Conservation (phyloP, 192 early-diverging fungal species). For the Geranomyces variabilis region DNA sequence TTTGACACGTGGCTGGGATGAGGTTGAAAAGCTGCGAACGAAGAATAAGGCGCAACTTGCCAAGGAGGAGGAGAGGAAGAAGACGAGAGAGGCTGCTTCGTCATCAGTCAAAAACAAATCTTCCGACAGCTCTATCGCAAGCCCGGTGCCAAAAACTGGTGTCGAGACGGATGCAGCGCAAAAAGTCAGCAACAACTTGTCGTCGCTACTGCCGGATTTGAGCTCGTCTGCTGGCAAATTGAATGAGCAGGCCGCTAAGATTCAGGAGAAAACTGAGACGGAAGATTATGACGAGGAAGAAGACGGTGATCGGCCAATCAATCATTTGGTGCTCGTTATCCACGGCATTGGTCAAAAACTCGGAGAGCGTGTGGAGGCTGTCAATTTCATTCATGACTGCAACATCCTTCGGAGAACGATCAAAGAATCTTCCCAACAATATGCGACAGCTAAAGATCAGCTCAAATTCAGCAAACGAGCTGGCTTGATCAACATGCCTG, state of each 20-base stretch:
- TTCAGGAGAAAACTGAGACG: conserved; percentile 44
- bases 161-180: conserved; percentile 38
- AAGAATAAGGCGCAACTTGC: conserved; percentile 35
- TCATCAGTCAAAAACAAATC: conserved; percentile 33
- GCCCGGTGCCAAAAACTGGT: conserved; percentile 4
- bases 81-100: conserved; percentile 29
- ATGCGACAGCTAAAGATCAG: conserved; percentile 38
- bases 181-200: conserved; percentile 23
- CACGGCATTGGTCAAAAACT: conserved; percentile 90
- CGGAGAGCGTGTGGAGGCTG: conserved; percentile 66
- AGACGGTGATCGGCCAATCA: conserved; percentile 67
- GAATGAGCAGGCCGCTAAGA: conserved; percentile 53
- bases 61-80: conserved; percentile 45
- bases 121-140: conserved; percentile 3
- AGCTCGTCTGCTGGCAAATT: conserved; percentile 16
- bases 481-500: conserved; percentile 41
- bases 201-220: conserved; percentile 7
- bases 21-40: conserved; percentile 61
- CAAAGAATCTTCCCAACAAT: conserved; percentile 52
- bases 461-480: conserved; percentile 25
- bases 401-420: conserved; percentile 70
- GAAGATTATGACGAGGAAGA: conserved; percentile 62
- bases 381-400: conserved; percentile 71
- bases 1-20: conserved; percentile 73
- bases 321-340: conserved; percentile 81